Evolutionary conservation across 306 rosid genomes (phyloP).

Genomic region (Quercus dentata): DNA sequence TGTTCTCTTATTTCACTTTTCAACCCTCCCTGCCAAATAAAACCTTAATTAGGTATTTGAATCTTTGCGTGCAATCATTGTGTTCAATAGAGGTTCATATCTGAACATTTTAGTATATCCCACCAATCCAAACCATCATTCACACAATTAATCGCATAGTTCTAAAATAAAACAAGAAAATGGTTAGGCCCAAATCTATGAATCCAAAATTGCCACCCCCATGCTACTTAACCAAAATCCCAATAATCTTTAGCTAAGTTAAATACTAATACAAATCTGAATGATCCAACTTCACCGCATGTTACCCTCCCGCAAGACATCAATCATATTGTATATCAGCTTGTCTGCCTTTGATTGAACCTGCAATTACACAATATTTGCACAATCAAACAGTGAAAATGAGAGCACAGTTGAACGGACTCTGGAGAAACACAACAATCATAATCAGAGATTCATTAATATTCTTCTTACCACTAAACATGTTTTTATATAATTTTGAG

Average conservation of each 20-base stretch:
- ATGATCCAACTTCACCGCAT: slow-evolving; percentile 49
- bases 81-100: neutral
- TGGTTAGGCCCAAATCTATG: neutral
- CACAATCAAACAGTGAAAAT: neutral
- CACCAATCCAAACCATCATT: neutral
- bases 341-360: slow-evolving; percentile 48
- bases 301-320: slow-evolving; percentile 74
- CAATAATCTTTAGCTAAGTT: slow-evolving; percentile 1
- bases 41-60: neutral
- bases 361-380: slow-evolving; percentile 36
- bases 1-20: neutral
- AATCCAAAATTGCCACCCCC: neutral
- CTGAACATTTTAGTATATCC: neutral
- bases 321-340: slow-evolving; percentile 71
- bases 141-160: neutral
- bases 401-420: neutral
- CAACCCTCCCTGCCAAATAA: too few relatives aligned
- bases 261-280: neutral
- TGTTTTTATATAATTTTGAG: neutral
- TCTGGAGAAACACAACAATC: neutral
- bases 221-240: neutral
- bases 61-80: neutral
- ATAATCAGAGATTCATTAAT: neutral
- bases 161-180: neutral
- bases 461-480: neutral